These are phyloP conservation scores for Auricularia heimuer DNA, from an alignment of 768 basidiomycete species.

Conservation along the genomic window DNA sequence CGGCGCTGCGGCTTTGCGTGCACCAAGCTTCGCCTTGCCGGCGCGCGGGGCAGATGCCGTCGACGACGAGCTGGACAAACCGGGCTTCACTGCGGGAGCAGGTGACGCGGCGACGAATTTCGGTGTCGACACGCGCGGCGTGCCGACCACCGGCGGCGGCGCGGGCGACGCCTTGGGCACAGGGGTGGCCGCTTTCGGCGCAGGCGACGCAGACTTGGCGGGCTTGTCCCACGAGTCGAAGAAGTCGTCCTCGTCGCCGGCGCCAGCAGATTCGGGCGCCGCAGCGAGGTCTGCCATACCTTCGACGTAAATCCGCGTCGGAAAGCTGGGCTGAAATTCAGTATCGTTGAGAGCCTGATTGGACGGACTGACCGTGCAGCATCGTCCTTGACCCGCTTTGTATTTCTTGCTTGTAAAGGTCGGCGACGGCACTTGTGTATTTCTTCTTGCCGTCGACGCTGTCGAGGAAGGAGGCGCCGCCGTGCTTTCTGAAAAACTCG, in stretches of 20 bases:
- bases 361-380: conserved; percentile 39
- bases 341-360: too few species aligned
- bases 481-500: conserved; percentile 86
- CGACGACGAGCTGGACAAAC: conserved; percentile 30
- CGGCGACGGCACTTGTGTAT: conserved; percentile 75
- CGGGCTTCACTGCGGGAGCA: conserved; percentile 12
- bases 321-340: conserved; percentile 41
- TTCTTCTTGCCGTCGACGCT: conserved; percentile 81
- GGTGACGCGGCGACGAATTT: conserved; percentile 14
- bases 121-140: conserved; percentile 30
- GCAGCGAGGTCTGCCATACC: conserved; percentile 49
- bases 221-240: conserved; percentile 97
- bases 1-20: conserved; percentile 69
- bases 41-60: conserved; percentile 22
- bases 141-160: conserved; percentile 51
- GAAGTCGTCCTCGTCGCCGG: conserved; percentile 76
- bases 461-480: conserved; percentile 56
- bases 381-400: conserved; percentile 72
- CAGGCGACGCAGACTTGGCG: conserved; percentile 40
- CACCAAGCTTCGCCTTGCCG: conserved; percentile 65
- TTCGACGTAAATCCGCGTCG: conserved; percentile 70
- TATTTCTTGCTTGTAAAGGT: conserved; percentile 88
- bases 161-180: conserved; percentile 30
- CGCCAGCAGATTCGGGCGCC: conserved; percentile 20
- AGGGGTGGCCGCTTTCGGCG: conserved; percentile 25